Evolutionary conservation across 1,284 basidiomycete species (phyloP).

Genomic region (Mycena citricolor): DNA sequence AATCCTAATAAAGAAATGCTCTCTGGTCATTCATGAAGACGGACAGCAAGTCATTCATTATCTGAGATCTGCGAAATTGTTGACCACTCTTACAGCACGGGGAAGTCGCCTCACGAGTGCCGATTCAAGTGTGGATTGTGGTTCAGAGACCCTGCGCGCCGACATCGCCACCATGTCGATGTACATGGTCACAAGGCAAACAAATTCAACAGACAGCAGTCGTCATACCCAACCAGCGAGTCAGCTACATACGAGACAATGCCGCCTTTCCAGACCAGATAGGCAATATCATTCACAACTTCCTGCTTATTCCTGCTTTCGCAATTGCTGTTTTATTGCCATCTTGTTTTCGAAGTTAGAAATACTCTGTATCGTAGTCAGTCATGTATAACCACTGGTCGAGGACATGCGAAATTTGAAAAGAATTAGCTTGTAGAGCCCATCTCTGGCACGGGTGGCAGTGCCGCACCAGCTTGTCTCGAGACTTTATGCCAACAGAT

Average conservation of each 20-base stretch:
- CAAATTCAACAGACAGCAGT: slow-evolving; percentile 34
- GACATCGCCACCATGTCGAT: slow-evolving; percentile 58
- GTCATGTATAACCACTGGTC: too few species aligned
- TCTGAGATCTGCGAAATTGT: slow-evolving; percentile 7
- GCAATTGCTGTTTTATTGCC: slow-evolving; percentile 17
- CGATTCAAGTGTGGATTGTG: slow-evolving; percentile 47
- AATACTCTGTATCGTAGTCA: too few species aligned
- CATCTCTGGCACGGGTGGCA: too few species aligned
- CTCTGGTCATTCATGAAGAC: slow-evolving; percentile 58
- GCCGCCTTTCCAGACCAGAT: slow-evolving; percentile 7
- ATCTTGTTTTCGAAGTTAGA: slow-evolving; percentile 25
- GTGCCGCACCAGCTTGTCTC: too few species aligned
- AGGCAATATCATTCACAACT: slow-evolving; percentile 43
- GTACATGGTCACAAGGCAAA: slow-evolving; percentile 51
- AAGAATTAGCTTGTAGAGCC: too few species aligned
- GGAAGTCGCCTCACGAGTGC: slow-evolving; percentile 55
- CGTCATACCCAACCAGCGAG: slow-evolving; percentile 9
- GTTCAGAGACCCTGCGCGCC: slow-evolving; percentile 64
- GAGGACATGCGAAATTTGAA: too few species aligned
- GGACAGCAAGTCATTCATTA: slow-evolving; percentile 49
- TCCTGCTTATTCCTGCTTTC: too few species aligned
- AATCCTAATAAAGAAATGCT: slow-evolving; percentile 46
- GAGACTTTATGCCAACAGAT: slow-evolving; percentile 11
- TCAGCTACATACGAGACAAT: slow-evolving; percentile 12
- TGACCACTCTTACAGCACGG: slow-evolving; percentile 41